Evolutionary conservation across 305 asterid genomes (phyloP).

Genomic region (Plantago coronopus): DNA sequence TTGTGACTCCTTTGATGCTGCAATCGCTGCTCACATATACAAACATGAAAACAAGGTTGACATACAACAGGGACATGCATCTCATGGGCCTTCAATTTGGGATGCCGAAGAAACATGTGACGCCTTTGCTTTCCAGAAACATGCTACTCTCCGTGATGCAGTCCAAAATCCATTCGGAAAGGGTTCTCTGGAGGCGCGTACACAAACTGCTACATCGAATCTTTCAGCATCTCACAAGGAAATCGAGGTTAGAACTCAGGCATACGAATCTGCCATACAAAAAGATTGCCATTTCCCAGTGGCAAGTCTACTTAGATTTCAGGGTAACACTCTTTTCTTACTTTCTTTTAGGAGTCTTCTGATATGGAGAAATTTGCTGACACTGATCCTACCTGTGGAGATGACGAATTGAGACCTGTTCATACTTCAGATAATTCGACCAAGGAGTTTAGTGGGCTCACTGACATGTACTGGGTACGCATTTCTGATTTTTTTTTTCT

Average conservation of each 20-base stretch:
- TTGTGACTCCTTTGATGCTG: slow-evolving; percentile 96
- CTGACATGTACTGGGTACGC: slow-evolving; percentile 87
- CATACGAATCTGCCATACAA: slow-evolving; percentile 11
- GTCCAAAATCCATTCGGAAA: slow-evolving; percentile 26
- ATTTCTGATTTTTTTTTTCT: slow-evolving; percentile 19
- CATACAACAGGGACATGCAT: slow-evolving; percentile 37
- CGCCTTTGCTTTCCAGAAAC: slow-evolving; percentile 72
- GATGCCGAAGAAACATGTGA: slow-evolving; percentile 96
- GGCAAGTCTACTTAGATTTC: slow-evolving; percentile 4
- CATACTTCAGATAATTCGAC: slow-evolving; percentile 37
- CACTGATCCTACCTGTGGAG: slow-evolving; percentile 30
- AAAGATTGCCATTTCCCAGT: neutral
- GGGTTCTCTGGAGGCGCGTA: slow-evolving; percentile 29
- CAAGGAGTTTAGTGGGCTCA: slow-evolving; percentile 58
- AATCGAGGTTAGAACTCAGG: slow-evolving; percentile 47
- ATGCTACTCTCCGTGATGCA: slow-evolving; percentile 30
- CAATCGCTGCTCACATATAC: slow-evolving; percentile 88
- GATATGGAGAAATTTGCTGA: slow-evolving; percentile 36
- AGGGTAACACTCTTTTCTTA: slow-evolving; percentile 19
- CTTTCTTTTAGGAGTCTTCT: slow-evolving; percentile 44
- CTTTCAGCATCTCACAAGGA: slow-evolving; percentile 34
- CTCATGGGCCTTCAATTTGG: slow-evolving; percentile 69
- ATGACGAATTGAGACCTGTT: slow-evolving; percentile 36
- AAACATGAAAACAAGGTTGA: slow-evolving; percentile 61
- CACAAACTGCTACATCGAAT: slow-evolving; percentile 32